Evolutionary conservation across 768 basidiomycete genomes (phyloP), one percentile per base, ranked within the genome.

Genomic region (Naematelia encephala): DNA sequence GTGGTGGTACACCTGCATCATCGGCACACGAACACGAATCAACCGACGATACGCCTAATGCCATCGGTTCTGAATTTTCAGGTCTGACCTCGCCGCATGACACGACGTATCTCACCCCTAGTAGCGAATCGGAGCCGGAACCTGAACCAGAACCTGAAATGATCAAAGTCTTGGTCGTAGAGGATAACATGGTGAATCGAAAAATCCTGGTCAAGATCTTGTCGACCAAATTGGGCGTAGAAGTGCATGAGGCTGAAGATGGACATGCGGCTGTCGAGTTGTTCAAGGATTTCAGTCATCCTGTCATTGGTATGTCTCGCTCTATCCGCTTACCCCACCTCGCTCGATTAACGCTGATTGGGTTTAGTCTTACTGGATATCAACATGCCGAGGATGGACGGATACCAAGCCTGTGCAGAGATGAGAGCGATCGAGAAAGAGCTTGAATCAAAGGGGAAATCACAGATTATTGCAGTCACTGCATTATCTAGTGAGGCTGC

Each of bases 371-470:
- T 74, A n/a, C 57, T 72, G 4, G 73, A 75, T 48, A 73, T 75
- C 54, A 75, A 75, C 50, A 75, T 75, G 72, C 74, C 74, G 11
- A 61, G 54, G 29, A 68, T 69, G 63, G 70, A 75, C 49, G 74
- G 74, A 1, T 75, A 63, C 58, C 57, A 65, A 56, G 67, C 74
- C 1, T 63, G 63, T 54, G 34, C 50, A 16, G 68, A 72, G 29
- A 69, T 75, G 67, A 30, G 74, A 2, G 54, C 48, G 14, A 66
- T 75, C 14, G 74, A 75, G 43, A 63, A 62, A 50, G 45, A 42
- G 1, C 10, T 45, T 1, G 12, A 52, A 26, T 11, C n/a, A 3
- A 53, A 63, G n/a, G 22, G 25, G 5, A 45, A 30, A 21, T 54
- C 69, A 5, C 56, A 69, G 51, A 69, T 75, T 49, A 70, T 75